Percentiles rank a stretch among this genome's conserved stretches.
phyloP scores from a whole-genome alignment of 306 rosid genomes.

The Senna tora region DNA sequence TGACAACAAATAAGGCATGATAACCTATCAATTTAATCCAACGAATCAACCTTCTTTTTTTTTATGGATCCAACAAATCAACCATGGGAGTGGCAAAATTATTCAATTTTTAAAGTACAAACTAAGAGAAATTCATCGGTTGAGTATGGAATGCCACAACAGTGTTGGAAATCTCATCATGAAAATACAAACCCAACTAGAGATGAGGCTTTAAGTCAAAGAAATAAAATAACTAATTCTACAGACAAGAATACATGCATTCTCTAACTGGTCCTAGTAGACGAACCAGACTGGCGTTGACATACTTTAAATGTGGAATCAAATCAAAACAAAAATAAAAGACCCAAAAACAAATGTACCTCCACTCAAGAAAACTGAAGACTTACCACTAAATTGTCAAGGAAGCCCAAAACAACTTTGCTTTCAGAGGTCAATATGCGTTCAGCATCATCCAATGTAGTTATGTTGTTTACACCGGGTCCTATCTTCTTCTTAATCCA shows the following conservation, averaged over 20 bases:
- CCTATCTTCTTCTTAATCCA: slow-evolving; percentile 98
- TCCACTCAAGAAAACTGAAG: slow-evolving; percentile 2
- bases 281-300: background rate
- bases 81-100: background rate
- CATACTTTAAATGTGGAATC: background rate
- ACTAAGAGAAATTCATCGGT: background rate
- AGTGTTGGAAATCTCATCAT: background rate
- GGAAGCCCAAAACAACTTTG: slow-evolving; percentile 85
- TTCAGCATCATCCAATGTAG: slow-evolving; percentile 82
- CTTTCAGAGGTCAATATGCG: slow-evolving; percentile 67
- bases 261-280: slow-evolving; percentile 4
- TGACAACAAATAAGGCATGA: slow-evolving; percentile 17
- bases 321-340: slow-evolving; percentile 3
- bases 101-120: background rate
- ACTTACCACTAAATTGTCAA: slow-evolving; percentile 87
- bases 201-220: slow-evolving; percentile 6
- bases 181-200: background rate
- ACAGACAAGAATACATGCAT: slow-evolving; percentile 6
- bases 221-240: background rate
- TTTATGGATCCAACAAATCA: slow-evolving; percentile 32
- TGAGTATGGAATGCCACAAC: background rate
- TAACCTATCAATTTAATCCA: no score
- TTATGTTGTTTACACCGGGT: slow-evolving; percentile 79
- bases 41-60: slow-evolving; percentile 35
- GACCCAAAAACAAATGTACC: background rate